Evolutionary conservation across 2,329 filamentous ascomycete genomes (phyloP), one percentile per base, ranked within the genome.

Genomic region (Elsinoe arachidis): DNA sequence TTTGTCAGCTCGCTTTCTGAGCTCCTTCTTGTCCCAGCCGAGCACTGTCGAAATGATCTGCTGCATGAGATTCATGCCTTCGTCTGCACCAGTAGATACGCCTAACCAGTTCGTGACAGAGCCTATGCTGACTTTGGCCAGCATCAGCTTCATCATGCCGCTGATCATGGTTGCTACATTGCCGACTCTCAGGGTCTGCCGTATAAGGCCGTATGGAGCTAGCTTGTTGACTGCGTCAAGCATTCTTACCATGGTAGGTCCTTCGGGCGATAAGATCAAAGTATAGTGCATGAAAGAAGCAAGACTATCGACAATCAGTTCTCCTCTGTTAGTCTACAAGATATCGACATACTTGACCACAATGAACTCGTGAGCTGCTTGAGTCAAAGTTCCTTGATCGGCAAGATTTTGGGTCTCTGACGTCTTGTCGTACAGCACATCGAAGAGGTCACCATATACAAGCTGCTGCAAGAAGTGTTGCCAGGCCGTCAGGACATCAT

Each of bases 121-220:
- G 1, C 82, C 83, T 3, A 92, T 76, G 62, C 86, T 87, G 58
- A 90, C 74, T 71, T 93, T 93, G n/a, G 87, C 84, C 12, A 93
- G 76, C 14, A 91, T 76, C 14, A 92, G 73, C 55, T 78, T 80
- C 68, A 88, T 79, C 78, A 92, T 84, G 58, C 79, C 87, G 65
- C 80, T 87, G 57, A 92, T 84, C 88, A 93, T 91, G 17, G 83
- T 87, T 1, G 87, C 87, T 0, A 87, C 87, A 67, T 92, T 93
- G 5, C 88, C 86, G 12, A 91, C 78, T 39, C 83, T 81, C 3
- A 93, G 73, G 0, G 87, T 89, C 68, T 91, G 86, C 59, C 84
- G 80, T 53, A 91, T 77, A 61, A 89, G 74, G 41, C 80, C 77
- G 67, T 90, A 92, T 0, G 88, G 88, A n/a, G 56, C 59, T 57